phyloP scores from a whole-genome alignment of 1,139 yeast genomes.

The Nakaseomyces bracarensis region DNA sequence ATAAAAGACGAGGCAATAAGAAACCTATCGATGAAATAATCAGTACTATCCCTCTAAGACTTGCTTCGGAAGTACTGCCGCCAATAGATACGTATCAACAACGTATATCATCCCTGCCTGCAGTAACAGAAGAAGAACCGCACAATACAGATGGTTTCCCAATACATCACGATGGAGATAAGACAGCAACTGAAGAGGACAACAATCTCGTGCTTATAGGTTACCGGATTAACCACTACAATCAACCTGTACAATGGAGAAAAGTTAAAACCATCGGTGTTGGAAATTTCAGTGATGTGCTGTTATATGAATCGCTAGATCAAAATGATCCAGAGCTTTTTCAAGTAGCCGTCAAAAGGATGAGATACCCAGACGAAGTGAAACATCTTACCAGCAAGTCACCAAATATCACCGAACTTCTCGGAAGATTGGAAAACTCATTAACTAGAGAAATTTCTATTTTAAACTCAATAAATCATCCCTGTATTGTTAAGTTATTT shows the following conservation, averaged over 20 bases:
- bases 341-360: constrained; percentile 34
- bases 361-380: constrained; percentile 25
- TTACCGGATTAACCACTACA: constrained; percentile 20
- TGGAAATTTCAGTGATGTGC: constrained; percentile 56
- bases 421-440: constrained; percentile 57
- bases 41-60: neutral
- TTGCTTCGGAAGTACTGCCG: constrained; percentile 3
- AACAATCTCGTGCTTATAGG: constrained; percentile 17
- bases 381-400: constrained; percentile 12
- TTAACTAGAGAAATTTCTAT: constrained; percentile 68
- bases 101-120: constrained; percentile 24
- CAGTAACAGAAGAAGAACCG: constrained; percentile 18
- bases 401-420: constrained; percentile 30
- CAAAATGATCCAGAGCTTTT: constrained; percentile 13
- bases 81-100: constrained; percentile 11
- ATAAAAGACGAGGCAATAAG: constrained; percentile 1
- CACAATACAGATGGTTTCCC: constrained; percentile 6
- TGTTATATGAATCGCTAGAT: constrained; percentile 35
- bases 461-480: constrained; percentile 39
- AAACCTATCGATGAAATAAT: constrained; percentile 1
- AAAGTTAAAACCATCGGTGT: constrained; percentile 39
- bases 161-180: constrained; percentile 8
- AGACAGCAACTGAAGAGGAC: constrained; percentile 15
- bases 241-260: constrained; percentile 25
- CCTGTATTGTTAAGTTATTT: constrained; percentile 37